A percentile compares a stretch with the other conserved stretches of the same genome.
These are phyloP conservation scores for Trichophyton benhamiae DNA, from an alignment of 2,329 filamentous ascomycete genomes.

Conservation along the genomic window DNA sequence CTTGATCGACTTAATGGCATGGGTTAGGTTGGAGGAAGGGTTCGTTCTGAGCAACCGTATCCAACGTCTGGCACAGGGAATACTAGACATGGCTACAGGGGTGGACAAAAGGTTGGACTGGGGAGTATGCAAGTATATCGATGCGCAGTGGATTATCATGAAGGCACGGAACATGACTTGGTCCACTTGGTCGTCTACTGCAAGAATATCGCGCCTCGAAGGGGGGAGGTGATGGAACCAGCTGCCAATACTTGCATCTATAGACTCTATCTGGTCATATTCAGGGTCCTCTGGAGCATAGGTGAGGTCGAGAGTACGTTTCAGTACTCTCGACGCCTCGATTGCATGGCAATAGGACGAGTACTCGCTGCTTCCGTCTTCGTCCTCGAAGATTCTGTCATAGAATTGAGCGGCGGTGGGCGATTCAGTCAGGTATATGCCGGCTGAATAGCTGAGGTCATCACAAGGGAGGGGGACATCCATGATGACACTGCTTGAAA, in stretches of 20 bases:
- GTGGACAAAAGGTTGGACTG: slow-evolving; percentile 57
- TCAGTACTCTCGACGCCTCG: slow-evolving; percentile 65
- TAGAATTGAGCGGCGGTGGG: slow-evolving; percentile 64
- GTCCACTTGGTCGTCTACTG: slow-evolving; percentile 59
- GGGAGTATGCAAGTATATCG: slow-evolving; percentile 68
- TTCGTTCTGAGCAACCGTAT: slow-evolving; percentile 29
- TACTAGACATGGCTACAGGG: slow-evolving; percentile 37
- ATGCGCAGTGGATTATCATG: slow-evolving; percentile 55
- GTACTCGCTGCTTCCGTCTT: slow-evolving; percentile 49
- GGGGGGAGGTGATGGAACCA: slow-evolving; percentile 70
- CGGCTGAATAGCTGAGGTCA: slow-evolving; percentile 49
- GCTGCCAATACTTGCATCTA: slow-evolving; percentile 49
- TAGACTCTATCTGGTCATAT: slow-evolving; percentile 47
- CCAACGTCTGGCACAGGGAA: slow-evolving; percentile 32
- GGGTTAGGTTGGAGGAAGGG: slow-evolving; percentile 35
- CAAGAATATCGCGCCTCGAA: slow-evolving; percentile 57
- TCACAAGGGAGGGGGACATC: slow-evolving; percentile 71
- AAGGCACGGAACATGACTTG: slow-evolving; percentile 87
- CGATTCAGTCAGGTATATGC: slow-evolving; percentile 46
- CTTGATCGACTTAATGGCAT: slow-evolving; percentile 69
- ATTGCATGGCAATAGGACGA: slow-evolving; percentile 80
- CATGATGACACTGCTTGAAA: slow-evolving; percentile 54
- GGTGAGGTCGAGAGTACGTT: slow-evolving; percentile 51
- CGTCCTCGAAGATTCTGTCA: slow-evolving; percentile 59
- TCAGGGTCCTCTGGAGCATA: slow-evolving; percentile 28